Evolutionary conservation across 2,329 filamentous ascomycete genomes (phyloP), one percentile per base, ranked within the genome.

Genomic region (Coleophoma eucalyptorum): DNA sequence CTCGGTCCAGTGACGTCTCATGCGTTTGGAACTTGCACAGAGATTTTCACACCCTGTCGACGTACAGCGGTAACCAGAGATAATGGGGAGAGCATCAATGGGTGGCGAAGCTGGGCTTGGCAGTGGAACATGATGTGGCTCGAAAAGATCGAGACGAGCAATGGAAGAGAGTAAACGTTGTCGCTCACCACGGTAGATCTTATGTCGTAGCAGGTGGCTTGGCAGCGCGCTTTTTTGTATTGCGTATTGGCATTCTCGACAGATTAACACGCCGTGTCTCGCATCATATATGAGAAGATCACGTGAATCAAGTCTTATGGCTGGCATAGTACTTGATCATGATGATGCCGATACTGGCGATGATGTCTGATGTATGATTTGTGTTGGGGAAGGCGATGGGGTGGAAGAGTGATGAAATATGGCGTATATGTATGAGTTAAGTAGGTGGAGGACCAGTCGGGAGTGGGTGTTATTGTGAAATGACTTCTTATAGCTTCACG

Each of bases 151-250:
- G 16, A 67, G 53, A 43, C 57, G 50, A 38, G 61, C 46, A 16
- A 68, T 59, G 11, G 51, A 52, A 7, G 49, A 42, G 11, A 69
- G 46, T 18, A 69, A 47, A 5, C 41, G 48, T 43, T 64, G 61
- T 52, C 65, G 56, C 38, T 67, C 61, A 8, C 58, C 56, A 32
- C 67, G 65, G 49, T 69, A 70, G 40, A 70, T 66, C 49, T 68
- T 69, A 54, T 70, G 67, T 33, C 66, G 60, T 8, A 69, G 64
- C 21, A 69, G 53, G 42, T 70, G 67, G 51, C 66, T 69, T 44
- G 58, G 52, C n/a, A 70, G 19, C 1, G 68, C 68, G 53, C 57
- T 66, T 50, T 67, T 69, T 52, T 70, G 68, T 48, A 69, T 65
- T 13, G 68, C 68, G 51, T 69, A 69, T 33, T 62, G 56, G 54